Percentiles rank a stretch among this genome's conserved stretches.
Conservation (phyloP, 1,139 yeast genomes). For the Cylindricascospora bacillispora region DNA sequence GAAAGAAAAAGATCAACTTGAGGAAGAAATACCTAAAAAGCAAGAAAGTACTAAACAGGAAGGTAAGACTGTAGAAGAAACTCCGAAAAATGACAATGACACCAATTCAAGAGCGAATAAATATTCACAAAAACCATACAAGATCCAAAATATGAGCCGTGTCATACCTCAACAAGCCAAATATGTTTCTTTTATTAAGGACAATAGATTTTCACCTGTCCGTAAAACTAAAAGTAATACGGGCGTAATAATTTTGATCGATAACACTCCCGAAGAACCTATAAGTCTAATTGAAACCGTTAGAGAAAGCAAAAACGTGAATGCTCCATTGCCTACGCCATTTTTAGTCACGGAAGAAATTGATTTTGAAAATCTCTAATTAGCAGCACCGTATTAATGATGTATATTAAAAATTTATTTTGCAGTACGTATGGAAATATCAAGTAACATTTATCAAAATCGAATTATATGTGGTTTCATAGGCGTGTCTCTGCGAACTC, state of each 20-base stretch:
- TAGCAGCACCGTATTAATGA: no score
- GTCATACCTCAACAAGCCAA: constrained; percentile 86
- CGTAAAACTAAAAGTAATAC: constrained; percentile 66
- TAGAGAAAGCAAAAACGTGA: constrained; percentile 66
- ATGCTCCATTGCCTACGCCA: constrained; percentile 88
- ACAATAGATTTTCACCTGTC: constrained; percentile 71
- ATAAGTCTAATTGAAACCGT: constrained; percentile 68
- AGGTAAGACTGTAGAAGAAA: constrained; percentile 17
- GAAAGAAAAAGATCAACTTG: constrained; percentile 34
- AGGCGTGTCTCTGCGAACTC: no score
- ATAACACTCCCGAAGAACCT: constrained; percentile 54
- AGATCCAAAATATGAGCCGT: constrained; percentile 67
- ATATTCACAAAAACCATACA: constrained; percentile 49
- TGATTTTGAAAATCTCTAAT: constrained; percentile 15
- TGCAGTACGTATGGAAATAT: no score
- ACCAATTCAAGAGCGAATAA: constrained; percentile 24
- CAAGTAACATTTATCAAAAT: no score
- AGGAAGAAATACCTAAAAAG: constrained; percentile 21
- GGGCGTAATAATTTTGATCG: constrained; percentile 73
- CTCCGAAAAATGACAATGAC: constrained; percentile 24
- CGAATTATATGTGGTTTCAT: no score
- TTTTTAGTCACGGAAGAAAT: constrained; percentile 32
- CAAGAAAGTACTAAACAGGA: constrained; percentile 18
- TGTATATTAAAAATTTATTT: no score
- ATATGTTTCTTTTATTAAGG: constrained; percentile 65